A percentile compares a stretch with the other conserved stretches of the same genome.
Evolutionary conservation across 306 rosid genomes (phyloP).

Genomic region (Dalbergia oliveri): DNA sequence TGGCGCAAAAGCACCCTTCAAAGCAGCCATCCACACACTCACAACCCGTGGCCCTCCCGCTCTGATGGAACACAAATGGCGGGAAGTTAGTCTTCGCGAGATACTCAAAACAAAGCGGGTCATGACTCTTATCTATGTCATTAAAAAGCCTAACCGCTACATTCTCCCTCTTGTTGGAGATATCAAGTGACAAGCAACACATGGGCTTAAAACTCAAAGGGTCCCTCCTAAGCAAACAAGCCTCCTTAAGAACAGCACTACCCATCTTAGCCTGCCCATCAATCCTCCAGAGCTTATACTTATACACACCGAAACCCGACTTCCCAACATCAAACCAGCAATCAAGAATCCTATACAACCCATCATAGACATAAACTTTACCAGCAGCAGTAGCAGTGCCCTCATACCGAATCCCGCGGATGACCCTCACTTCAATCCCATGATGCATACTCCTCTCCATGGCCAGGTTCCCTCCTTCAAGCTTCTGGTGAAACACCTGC

Average conservation of each 20-base stretch:
- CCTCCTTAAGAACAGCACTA: slow-evolving; percentile 67
- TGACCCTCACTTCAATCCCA: slow-evolving; percentile 94
- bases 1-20: slow-evolving; percentile 76
- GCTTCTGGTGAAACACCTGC: slow-evolving; percentile 84
- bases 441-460: slow-evolving; percentile 95
- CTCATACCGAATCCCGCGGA: slow-evolving; percentile 70
- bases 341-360: slow-evolving; percentile 76
- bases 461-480: slow-evolving; percentile 92
- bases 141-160: slow-evolving; percentile 69
- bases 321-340: slow-evolving; percentile 96
- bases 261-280: slow-evolving; percentile 95
- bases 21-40: slow-evolving; percentile 65
- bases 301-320: slow-evolving; percentile 93
- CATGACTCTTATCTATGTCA: slow-evolving; percentile 74
- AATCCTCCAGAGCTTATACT: slow-evolving; percentile 80
- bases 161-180: slow-evolving; percentile 69
- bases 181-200: slow-evolving; percentile 71
- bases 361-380: slow-evolving; percentile 93
- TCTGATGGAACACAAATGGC: slow-evolving; percentile 69
- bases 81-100: slow-evolving; percentile 70
- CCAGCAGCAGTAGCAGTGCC: slow-evolving; percentile 58
- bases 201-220: slow-evolving; percentile 64
- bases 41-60: slow-evolving; percentile 70
- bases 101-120: slow-evolving; percentile 77
- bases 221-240: slow-evolving; percentile 60